Percentiles rank a stretch among this genome's conserved stretches.
Conservation (phyloP, 352 stramenopile genomes). For the Globisporangium carolinianum region DNA sequence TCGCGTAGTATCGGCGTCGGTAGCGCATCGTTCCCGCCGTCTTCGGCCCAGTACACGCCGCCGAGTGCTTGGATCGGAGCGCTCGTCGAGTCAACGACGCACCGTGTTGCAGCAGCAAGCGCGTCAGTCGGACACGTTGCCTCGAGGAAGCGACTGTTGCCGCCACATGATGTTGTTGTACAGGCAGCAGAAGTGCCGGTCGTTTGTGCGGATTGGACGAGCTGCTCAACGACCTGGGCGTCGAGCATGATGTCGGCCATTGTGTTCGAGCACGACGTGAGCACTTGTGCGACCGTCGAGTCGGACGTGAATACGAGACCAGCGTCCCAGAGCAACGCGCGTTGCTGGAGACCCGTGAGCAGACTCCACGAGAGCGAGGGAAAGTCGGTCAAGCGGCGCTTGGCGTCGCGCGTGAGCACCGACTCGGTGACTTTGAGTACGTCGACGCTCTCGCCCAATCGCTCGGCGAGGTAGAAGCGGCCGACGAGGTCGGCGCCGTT, state of each 20-base stretch:
- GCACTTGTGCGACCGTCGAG: constrained; percentile 43
- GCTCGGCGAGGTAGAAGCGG: constrained; percentile 38
- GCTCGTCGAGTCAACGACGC: constrained; percentile 31
- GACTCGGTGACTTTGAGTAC: constrained; percentile 27
- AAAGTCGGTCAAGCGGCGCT: constrained; percentile 6
- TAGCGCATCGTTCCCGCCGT: constrained; percentile 41
- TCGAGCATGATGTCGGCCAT: constrained; percentile 59
- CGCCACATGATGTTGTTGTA: constrained; percentile 16
- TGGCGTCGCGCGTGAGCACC: constrained; percentile 34
- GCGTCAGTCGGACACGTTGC: constrained; percentile 21
- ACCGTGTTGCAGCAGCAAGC: constrained; percentile 31
- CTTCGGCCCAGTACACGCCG: constrained; percentile 56
- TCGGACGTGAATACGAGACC: constrained; percentile 45
- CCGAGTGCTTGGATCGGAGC: constrained; percentile 17
- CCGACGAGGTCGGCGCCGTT: constrained; percentile 42
- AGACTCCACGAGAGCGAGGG: constrained; percentile 7
- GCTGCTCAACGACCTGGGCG: constrained; percentile 23
- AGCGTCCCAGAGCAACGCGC: constrained; percentile 65
- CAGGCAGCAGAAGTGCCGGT: constrained; percentile 2
- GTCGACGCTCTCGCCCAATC: constrained; percentile 14
- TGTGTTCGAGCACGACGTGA: constrained; percentile 40
- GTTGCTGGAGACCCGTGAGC: constrained; percentile 57
- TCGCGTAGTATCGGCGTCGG: constrained; percentile 43
- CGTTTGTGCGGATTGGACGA: constrained; percentile 13
- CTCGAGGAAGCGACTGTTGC: constrained; percentile 47